A percentile compares a stretch with the other conserved stretches of the same genome.
Conservation (phyloP, 2,329 filamentous ascomycete genomes). For the Phaeosphaeriaceae sp. region DNA sequence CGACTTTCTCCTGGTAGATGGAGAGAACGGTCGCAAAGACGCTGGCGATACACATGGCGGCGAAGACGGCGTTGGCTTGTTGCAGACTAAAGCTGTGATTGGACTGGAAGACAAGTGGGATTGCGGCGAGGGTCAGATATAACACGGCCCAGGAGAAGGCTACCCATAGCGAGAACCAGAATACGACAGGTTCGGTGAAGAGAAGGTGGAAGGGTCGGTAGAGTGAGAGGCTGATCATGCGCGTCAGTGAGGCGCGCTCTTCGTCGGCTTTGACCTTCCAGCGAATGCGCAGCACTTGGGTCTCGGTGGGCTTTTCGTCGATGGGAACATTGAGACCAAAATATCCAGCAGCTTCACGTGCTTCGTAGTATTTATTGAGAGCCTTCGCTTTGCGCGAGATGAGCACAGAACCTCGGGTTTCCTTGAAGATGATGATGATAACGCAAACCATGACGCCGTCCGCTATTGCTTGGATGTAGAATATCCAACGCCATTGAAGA, state of each 20-base stretch:
- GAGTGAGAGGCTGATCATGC: slow-evolving; percentile 76
- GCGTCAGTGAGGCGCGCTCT: slow-evolving; percentile 69
- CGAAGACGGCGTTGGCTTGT: slow-evolving; percentile 75
- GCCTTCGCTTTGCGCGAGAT: slow-evolving; percentile 75
- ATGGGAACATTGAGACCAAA: slow-evolving; percentile 59
- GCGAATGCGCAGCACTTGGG: slow-evolving; percentile 65
- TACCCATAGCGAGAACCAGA: slow-evolving; percentile 89
- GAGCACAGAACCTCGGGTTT: slow-evolving; percentile 82
- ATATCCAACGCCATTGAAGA: slow-evolving; percentile 82
- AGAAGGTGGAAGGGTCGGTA: slow-evolving; percentile 80
- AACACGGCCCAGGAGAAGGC: slow-evolving; percentile 89
- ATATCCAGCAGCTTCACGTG: slow-evolving; percentile 70
- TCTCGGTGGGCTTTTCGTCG: slow-evolving; percentile 24
- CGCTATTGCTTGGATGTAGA: slow-evolving; percentile 82
- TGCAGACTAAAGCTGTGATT: slow-evolving; percentile 73
- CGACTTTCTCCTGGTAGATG: slow-evolving; percentile 74
- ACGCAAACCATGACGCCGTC: slow-evolving; percentile 68
- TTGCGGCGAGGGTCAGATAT: slow-evolving; percentile 82
- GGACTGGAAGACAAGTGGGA: slow-evolving; percentile 76
- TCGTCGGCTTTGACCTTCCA: slow-evolving; percentile 85
- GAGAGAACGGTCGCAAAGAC: slow-evolving; percentile 71
- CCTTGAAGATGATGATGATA: slow-evolving; percentile 75
- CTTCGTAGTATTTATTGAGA: slow-evolving; percentile 81
- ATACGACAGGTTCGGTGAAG: slow-evolving; percentile 78
- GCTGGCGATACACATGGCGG: slow-evolving; percentile 72